Base-by-base conservation (phyloP, 352 stramenopile species). In the Lagenidium giganteum region DNA sequence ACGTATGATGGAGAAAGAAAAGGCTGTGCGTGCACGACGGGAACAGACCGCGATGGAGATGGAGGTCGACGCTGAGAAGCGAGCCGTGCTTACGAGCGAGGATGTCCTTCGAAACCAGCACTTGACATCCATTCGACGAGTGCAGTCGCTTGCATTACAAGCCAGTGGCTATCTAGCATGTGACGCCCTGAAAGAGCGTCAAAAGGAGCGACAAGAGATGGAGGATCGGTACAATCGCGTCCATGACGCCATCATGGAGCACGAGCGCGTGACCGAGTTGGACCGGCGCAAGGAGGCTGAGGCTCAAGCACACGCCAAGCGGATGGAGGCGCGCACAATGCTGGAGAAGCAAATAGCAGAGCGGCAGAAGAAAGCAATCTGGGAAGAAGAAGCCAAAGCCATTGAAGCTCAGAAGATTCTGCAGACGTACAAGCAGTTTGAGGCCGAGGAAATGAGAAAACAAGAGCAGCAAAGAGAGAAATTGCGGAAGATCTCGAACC, bases 361-460 rank as follows among this genome's bases (percentile, higher is more conserved):
- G 22, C 58, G 69, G 0, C 54, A 87, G 35, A 87, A 83, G 54
- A 75, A 83, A 35, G 49, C 52, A 27, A 83, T 91, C 29, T 78
- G 73, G 29, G 68, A 85, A 26, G 79, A 91, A 65, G 79, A 91
- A 50, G 64, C 70, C 14, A 88, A 91, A 42, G 75, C 72, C 3
- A 72, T 83, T 37, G 79, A 91, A 44, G 73, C 73, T 1, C 69
- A 86, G 40, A 87, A 84, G 57, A 87, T 91, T 42, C 60, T 91
- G 25, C 67, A 70, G 25, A 81, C 73, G 11, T 91, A 88, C 64
- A 91, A 88, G 43, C 68, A 87, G 43, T 91, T 87, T 47, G 79
- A 91, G 35, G 14, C 59, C 3, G 78, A 88, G 37, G 78, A 88
- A 38, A 41, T 81, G 40, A 42, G 49, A 8, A 88, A 88, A 32